A percentile compares a stretch with the other conserved stretches of the same genome.
phyloP scores from a whole-genome alignment of 768 basidiomycete genomes.

The Hypholoma sublateritium region DNA sequence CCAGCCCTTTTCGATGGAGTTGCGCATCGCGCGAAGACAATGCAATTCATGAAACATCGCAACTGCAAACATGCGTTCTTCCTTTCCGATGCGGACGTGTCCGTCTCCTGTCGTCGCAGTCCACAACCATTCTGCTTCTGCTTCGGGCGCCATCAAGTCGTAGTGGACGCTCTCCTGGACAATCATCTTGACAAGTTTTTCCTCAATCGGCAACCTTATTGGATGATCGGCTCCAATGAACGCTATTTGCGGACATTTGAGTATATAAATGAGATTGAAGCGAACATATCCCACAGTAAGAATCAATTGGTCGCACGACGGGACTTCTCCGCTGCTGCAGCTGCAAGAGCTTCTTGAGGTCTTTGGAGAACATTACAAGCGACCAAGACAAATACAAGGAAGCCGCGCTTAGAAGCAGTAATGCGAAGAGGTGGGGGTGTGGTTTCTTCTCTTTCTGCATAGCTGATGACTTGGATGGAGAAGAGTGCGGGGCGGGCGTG shows the following conservation, averaged over 20 bases:
- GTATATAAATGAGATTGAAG: background rate
- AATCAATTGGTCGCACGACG: slow-evolving; percentile 17
- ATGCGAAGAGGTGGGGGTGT: slow-evolving; percentile 18
- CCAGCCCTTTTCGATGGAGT: slow-evolving; percentile 26
- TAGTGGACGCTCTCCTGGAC: slow-evolving; percentile 30
- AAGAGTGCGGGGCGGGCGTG: background rate
- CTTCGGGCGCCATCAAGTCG: slow-evolving; percentile 23
- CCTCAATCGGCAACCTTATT: slow-evolving; percentile 23
- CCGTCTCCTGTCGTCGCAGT: slow-evolving; percentile 27
- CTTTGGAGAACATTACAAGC: slow-evolving; percentile 17
- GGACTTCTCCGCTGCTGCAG: slow-evolving; percentile 16
- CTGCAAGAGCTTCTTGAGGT: slow-evolving; percentile 19
- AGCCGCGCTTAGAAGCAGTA: slow-evolving; percentile 16
- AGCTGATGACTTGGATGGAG: background rate
- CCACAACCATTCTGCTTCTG: slow-evolving; percentile 29
- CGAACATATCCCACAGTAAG: slow-evolving; percentile 19
- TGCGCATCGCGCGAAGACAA: slow-evolving; percentile 36
- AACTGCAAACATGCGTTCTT: slow-evolving; percentile 30
- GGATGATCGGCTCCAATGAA: slow-evolving; percentile 28
- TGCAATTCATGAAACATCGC: slow-evolving; percentile 51
- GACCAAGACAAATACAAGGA: slow-evolving; percentile 29
- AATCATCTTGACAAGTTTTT: slow-evolving; percentile 25
- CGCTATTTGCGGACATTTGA: slow-evolving; percentile 14
- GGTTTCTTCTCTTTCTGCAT: slow-evolving; percentile 12
- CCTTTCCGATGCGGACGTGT: slow-evolving; percentile 25